Base-by-base conservation (phyloP, 257 asterid genomes). In the Marsdenia floribunda region DNA sequence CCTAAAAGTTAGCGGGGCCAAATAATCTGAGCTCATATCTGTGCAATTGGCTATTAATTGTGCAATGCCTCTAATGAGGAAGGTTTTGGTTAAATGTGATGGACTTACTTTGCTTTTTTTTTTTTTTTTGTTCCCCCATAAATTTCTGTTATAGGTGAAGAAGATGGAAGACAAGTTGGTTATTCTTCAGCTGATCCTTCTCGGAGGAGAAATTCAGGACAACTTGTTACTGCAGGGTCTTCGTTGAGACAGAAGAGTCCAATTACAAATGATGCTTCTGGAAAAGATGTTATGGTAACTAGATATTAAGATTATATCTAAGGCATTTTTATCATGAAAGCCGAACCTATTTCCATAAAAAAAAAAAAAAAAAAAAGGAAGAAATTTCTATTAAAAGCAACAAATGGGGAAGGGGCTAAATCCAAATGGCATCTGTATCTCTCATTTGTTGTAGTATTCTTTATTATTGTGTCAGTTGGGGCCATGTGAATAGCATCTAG, bases 281-380 rank as follows among this genome's bases (percentile, higher is more conserved):
- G 96, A 96, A 91, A 85, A 84, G 98, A 91, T 80, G 96, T 92
- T 71, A 61, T 82, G 92, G 98, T 93, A 77, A 91, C 93, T 78
- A 50, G 93, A 8, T 63, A 59, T 59, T 26, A 73, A 69, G 46
- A 76, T 60, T 73, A 29, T 46, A 40, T 47, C 6, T 42, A 54
- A 3, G 33, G 26, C 57, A 40, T 58, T 11, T 9, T 50, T 71
- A 6, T 42, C 40, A 52, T 29, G 1, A 44, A 44, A 11, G 49
- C 49, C 10, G 49, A 44, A 44, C 49, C 49, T 44, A 44, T 44
- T 44, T 44, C 49, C 49, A 8, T 2, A 44, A 44, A 44, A 44
- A 44, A 1, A 7, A 44, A 44, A 44, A 55, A 71, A 1, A 7
- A 44, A 44, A 44, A 55, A 71, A 53, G 3, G 22, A 53, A 3